These are phyloP conservation scores for Medicago lupulina DNA, from an alignment of 306 rosid genomes.

Conservation along the genomic window DNA sequence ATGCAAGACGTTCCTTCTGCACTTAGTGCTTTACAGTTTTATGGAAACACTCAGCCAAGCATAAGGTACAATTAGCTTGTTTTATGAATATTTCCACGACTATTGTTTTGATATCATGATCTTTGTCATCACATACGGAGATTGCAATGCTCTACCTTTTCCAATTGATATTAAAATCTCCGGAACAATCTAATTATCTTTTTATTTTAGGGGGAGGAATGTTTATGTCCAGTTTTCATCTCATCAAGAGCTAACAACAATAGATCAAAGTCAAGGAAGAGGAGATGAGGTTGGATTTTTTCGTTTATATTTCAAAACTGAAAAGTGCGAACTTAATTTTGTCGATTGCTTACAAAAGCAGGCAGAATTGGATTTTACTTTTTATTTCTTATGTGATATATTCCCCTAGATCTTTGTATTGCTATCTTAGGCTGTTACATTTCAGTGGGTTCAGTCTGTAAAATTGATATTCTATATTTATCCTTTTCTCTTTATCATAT, in stretches of 20 bases:
- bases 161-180: conserved; percentile 21
- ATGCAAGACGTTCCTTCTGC: conserved; percentile 96
- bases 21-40: conserved; percentile 80
- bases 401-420: conserved; percentile 3
- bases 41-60: conserved; percentile 86
- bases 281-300: conserved; percentile 90
- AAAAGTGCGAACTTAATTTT: conserved; percentile 15
- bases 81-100: conserved; percentile 3
- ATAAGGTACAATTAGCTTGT: conserved; percentile 64
- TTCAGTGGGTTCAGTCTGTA: conserved; percentile 41
- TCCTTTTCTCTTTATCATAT: conserved; percentile 58
- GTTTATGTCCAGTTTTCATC: conserved; percentile 98
- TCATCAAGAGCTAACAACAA: conserved; percentile 95
- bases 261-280: conserved; percentile 96
- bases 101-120: conserved; percentile 28
- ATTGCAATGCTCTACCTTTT: conserved; percentile 7
- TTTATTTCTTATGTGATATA: conserved; percentile 18
- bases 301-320: background rate
- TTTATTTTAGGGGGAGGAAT: conserved; percentile 86
- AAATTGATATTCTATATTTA: conserved; percentile 21
- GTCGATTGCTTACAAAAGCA: conserved; percentile 33
- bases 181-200: conserved; percentile 3
- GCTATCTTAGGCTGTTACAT: background rate
- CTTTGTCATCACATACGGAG: conserved; percentile 39
- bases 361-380: background rate